A percentile compares a stretch with the other conserved stretches of the same genome.
Conservation (phyloP, 2,329 filamentous ascomycete genomes). For the Chaetomium globosum region DNA sequence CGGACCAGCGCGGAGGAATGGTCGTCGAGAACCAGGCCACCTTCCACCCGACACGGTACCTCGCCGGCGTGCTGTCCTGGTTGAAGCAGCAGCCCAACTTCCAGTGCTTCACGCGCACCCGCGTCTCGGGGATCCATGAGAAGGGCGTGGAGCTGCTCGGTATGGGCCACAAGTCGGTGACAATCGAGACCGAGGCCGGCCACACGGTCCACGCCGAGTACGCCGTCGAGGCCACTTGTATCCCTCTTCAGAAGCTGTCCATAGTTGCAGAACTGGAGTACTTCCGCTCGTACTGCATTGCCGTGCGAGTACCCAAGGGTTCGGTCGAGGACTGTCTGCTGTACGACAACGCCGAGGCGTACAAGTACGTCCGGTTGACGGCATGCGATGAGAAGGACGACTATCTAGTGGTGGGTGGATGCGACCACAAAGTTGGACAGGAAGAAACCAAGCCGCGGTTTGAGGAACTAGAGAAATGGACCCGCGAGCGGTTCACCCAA, state of each 20-base stretch:
- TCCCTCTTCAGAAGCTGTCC: constrained; percentile 59
- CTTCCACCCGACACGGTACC: constrained; percentile 61
- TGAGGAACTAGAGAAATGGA: constrained; percentile 56
- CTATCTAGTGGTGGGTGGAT: constrained; percentile 59
- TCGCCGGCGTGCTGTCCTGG: constrained; percentile 55
- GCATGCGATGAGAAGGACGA: constrained; percentile 56
- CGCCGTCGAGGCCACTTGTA: constrained; percentile 57
- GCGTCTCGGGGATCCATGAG: constrained; percentile 52
- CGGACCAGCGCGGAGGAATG: constrained; percentile 55
- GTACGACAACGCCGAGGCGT: constrained; percentile 57
- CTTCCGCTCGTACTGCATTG: constrained; percentile 59
- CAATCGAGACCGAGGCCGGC: constrained; percentile 51
- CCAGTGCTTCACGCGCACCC: constrained; percentile 54
- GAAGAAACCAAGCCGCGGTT: constrained; percentile 51
- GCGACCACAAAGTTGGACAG: constrained; percentile 62
- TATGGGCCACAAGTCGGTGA: constrained; percentile 50
- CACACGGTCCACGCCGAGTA: constrained; percentile 52
- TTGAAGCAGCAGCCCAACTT: constrained; percentile 56
- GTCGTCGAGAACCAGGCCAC: constrained; percentile 54
- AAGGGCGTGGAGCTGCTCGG: constrained; percentile 50
- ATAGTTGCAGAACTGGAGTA: constrained; percentile 57
- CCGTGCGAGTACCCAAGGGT: constrained; percentile 55
- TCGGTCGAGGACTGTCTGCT: constrained; percentile 57
- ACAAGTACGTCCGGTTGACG: constrained; percentile 60
- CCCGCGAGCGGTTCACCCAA: constrained; percentile 55